Evolutionary conservation across 352 stramenopile genomes (phyloP), one percentile per base, ranked within the genome.

Genomic region (Aphanomyces euteiches): DNA sequence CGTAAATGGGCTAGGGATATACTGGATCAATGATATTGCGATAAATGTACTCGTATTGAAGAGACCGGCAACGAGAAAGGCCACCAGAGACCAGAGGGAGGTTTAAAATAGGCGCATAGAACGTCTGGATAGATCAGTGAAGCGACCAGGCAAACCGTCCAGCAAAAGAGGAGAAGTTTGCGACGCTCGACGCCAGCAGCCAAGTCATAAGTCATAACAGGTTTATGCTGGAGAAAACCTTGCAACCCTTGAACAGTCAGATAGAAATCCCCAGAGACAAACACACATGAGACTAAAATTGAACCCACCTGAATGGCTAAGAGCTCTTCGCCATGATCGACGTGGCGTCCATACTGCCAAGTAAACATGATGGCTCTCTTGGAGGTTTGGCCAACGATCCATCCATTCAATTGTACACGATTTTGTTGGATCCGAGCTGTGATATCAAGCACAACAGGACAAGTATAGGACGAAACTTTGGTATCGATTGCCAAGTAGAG

Each of bases 291-390:
- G 8, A 48, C 8, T 8, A 48, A 48, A 48, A 48, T 15, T 48
- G 43, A 48, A 15, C 43, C 8, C 43, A 48, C 43, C 15, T 48
- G 43, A 15, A 48, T 15, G 15, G 43, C 8, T 48, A 54, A 34
- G 37, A 70, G 39, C 12, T 69, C 63, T 10, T 17, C 38, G 6
- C 7, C 36, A 19, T 70, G 59, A 3, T 47, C 64, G 8, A 70
- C 64, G 21, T 47, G 8, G 39, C 61, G 64, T 19, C 64, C 64
- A 7, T 17, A 47, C 21, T 45, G 39, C 64, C 64, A 70, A 15
- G 41, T 36, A 1, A 50, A 3, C 1, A 37, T 28, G 15, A 47
- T 28, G 15, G n/a, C 38, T 4, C 28, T 50, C 13, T 50, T 19
- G 12, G 47, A 70, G 3, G 10, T 21, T 12, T 34, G 12, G 36